Percentiles rank a stretch among this genome's conserved stretches.
Conservation (phyloP, 2,329 filamentous ascomycete genomes). For the Chaetothyriales sp. region DNA sequence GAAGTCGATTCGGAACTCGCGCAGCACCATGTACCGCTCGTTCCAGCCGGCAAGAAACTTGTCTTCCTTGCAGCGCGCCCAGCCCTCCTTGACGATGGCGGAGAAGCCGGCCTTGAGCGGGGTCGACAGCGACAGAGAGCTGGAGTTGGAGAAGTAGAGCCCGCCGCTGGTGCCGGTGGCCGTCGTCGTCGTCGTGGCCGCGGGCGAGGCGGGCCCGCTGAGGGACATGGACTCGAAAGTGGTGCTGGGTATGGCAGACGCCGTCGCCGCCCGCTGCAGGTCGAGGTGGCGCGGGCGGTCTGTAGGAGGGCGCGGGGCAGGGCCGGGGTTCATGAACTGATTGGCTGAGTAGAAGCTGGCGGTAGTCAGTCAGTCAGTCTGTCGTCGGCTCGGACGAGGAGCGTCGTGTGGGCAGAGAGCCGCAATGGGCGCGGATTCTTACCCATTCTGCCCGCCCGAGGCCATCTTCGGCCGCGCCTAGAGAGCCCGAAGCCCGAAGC, state of each 20-base stretch:
- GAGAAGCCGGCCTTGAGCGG: conserved; percentile 47
- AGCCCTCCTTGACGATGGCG: conserved; percentile 56
- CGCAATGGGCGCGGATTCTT: neutral
- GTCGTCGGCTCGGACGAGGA: neutral
- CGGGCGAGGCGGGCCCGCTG: conserved; percentile 49
- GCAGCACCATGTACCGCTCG: conserved; percentile 78
- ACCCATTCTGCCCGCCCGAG: neutral
- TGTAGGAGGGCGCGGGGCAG: conserved; percentile 76
- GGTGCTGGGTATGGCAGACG: conserved; percentile 56
- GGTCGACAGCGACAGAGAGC: conserved; percentile 56
- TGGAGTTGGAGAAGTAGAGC: conserved; percentile 55
- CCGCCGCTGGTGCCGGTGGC: conserved; percentile 45
- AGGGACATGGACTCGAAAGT: conserved; percentile 56
- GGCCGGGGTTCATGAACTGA: conserved; percentile 92
- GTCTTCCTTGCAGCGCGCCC: conserved; percentile 61
- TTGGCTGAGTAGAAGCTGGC: conserved; percentile 46
- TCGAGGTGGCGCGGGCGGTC: conserved; percentile 64
- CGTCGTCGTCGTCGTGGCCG: conserved; percentile 51
- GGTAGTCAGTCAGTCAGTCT: conserved; percentile 3
- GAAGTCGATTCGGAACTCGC: conserved; percentile 88
- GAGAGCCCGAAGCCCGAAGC: neutral
- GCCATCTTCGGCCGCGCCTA: neutral
- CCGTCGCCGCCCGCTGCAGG: conserved; percentile 56
- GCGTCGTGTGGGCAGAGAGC: too few relatives aligned
- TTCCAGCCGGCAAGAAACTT: conserved; percentile 68